phyloP scores from a whole-genome alignment of 2,329 filamentous ascomycete species.

The Fusarium caatingaense region DNA sequence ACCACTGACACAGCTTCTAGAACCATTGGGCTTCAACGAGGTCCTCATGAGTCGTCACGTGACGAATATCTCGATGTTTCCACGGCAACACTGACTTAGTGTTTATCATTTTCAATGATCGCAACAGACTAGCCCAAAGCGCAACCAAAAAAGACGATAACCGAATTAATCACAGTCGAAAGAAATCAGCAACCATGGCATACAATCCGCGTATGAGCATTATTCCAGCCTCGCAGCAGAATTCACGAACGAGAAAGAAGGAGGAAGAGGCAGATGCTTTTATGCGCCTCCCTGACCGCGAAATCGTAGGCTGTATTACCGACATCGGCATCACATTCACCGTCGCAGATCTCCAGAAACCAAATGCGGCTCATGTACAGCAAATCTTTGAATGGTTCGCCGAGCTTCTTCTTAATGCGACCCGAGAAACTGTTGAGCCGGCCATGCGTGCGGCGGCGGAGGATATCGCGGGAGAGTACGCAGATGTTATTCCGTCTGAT shows the following conservation, averaged over 20 bases:
- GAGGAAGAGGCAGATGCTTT: slow-evolving; percentile 70
- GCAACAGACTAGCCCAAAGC: slow-evolving; percentile 16
- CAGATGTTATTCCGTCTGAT: slow-evolving; percentile 86
- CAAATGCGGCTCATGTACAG: slow-evolving; percentile 93
- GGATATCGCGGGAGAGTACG: slow-evolving; percentile 84
- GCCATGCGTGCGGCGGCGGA: slow-evolving; percentile 94
- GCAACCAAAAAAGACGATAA: slow-evolving; percentile 9
- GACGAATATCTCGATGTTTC: slow-evolving; percentile 32
- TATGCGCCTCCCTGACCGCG: slow-evolving; percentile 72
- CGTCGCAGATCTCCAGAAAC: slow-evolving; percentile 88
- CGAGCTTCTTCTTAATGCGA: slow-evolving; percentile 92
- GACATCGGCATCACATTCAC: slow-evolving; percentile 95
- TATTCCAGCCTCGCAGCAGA: slow-evolving; percentile 63
- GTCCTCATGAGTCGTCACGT: slow-evolving; percentile 32
- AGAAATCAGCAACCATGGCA: slow-evolving; percentile 58
- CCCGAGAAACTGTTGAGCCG: slow-evolving; percentile 91
- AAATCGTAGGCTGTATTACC: slow-evolving; percentile 96
- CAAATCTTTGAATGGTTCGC: slow-evolving; percentile 99
- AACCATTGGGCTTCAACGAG: neutral
- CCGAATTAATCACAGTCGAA: neutral
- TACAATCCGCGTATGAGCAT: slow-evolving; percentile 72
- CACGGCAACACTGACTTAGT: slow-evolving; percentile 40
- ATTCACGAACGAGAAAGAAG: slow-evolving; percentile 66
- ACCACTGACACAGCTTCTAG: slow-evolving; percentile 9
- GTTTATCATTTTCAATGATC: slow-evolving; percentile 38